Percentiles rank a stretch among this genome's conserved stretches.
Evolutionary conservation across 257 asterid species (phyloP).

Genomic region (Solanum stenotomum): DNA sequence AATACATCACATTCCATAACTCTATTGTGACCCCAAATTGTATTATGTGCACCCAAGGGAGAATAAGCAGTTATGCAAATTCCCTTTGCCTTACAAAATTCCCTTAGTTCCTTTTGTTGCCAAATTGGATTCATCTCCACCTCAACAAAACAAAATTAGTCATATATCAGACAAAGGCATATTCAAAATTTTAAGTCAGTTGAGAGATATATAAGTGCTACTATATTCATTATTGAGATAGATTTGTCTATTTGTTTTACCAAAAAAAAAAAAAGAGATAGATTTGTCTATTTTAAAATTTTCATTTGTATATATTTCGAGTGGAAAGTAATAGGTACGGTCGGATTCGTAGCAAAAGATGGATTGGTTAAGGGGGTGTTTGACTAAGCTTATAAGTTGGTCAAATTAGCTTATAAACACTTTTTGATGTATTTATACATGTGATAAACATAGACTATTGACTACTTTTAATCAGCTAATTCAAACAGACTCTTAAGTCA

Average conservation of each 20-base stretch:
- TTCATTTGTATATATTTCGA: not conserved
- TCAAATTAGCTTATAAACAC: not conserved
- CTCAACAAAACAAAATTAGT: conserved; percentile 2
- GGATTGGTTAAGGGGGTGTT: not conserved
- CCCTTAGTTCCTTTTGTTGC: conserved; percentile 43
- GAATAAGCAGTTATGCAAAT: conserved; percentile 48
- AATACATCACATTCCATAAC: conserved; percentile 32
- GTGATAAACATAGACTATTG: not conserved
- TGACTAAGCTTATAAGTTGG: not conserved
- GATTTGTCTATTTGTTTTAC: not conserved
- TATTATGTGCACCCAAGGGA: conserved; percentile 53
- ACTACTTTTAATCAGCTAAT: no score
- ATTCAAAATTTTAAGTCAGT: not conserved
- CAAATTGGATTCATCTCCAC: conserved; percentile 53
- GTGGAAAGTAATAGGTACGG: not conserved
- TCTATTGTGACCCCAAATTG: conserved; percentile 53
- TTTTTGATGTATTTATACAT: not conserved
- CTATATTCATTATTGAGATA: not conserved
- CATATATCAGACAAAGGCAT: not conserved
- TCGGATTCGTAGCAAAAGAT: not conserved
- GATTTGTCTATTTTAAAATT: not conserved
- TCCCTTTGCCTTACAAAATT: conserved; percentile 36
- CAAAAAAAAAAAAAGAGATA: no score
- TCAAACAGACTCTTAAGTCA: no score
- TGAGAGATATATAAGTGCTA: not conserved